Evolutionary conservation across 1,284 basidiomycete genomes (phyloP).

Genomic region (Fomitopsis palustris): DNA sequence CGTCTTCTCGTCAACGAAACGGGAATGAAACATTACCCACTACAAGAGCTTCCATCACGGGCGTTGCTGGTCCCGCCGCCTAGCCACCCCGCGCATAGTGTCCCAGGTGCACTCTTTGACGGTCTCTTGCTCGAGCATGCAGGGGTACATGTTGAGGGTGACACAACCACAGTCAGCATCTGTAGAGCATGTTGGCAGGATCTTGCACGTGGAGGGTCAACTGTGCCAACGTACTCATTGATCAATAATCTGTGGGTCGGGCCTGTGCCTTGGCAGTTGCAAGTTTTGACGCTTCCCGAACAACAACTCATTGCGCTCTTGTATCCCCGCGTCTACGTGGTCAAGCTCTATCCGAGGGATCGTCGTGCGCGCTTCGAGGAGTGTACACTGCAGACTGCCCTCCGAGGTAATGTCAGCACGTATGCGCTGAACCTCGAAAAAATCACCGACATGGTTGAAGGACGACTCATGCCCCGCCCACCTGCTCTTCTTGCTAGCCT

Average conservation of each 20-base stretch:
- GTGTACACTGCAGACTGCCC: conserved; percentile 20
- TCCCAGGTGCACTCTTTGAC: background rate
- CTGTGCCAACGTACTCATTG: conserved; percentile 12
- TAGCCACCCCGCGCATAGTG: conserved; percentile 1
- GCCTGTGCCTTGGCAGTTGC: conserved; percentile 15
- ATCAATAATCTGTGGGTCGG: conserved; percentile 29
- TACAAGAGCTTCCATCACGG: background rate
- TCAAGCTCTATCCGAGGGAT: conserved; percentile 27
- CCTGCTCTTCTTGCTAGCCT: conserved; percentile 26
- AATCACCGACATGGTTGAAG: conserved; percentile 28
- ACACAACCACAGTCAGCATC: background rate
- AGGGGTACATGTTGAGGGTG: background rate
- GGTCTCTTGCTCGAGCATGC: background rate
- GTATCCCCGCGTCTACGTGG: conserved; percentile 27
- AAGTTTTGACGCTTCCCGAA: conserved; percentile 23
- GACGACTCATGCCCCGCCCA: conserved; percentile 29
- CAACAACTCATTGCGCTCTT: conserved; percentile 24
- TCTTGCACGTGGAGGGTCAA: background rate
- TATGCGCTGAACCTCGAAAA: conserved; percentile 23
- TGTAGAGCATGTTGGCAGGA: conserved; percentile 5
- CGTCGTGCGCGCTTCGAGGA: background rate
- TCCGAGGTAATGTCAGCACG: conserved; percentile 33
- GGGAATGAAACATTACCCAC: background rate
- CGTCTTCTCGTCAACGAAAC: background rate
- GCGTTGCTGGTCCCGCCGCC: background rate